Conservation (phyloP, 495 filamentous ascomycete genomes). For the Parathielavia hyrcaniae region DNA sequence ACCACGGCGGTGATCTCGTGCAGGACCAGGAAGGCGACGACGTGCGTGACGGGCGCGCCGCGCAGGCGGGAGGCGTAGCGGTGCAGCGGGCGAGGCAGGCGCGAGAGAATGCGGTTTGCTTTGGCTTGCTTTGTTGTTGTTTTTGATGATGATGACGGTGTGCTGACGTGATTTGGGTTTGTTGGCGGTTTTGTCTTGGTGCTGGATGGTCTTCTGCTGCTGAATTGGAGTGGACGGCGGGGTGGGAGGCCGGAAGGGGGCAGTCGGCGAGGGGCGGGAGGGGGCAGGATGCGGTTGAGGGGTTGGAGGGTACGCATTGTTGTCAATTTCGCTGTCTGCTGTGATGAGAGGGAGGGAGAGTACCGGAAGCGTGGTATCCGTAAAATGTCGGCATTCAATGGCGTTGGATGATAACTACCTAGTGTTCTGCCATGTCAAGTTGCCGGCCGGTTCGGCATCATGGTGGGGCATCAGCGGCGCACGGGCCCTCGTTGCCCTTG, state of each 20-base stretch:
- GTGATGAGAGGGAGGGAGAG: no score
- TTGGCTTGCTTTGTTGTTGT: neutral
- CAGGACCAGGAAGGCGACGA: slow-evolving; percentile 79
- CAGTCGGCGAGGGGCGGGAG: neutral
- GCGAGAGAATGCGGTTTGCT: slow-evolving; percentile 50
- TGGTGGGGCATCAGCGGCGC: neutral
- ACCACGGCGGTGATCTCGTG: slow-evolving; percentile 87
- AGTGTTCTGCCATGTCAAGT: no score
- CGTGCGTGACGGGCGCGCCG: slow-evolving; percentile 70
- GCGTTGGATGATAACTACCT: neutral
- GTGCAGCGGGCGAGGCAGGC: slow-evolving; percentile 52
- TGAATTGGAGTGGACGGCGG: neutral
- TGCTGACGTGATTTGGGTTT: neutral
- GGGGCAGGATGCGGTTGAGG: slow-evolving; percentile 2
- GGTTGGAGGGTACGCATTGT: neutral
- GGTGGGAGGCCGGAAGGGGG: neutral
- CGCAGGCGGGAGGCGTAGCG: slow-evolving; percentile 61
- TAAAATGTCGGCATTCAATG: neutral
- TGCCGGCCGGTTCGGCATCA: no score
- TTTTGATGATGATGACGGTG: neutral
- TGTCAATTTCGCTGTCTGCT: no score
- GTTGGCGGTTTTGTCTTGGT: neutral
- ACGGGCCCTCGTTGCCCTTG: slow-evolving; percentile 3
- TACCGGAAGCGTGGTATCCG: neutral
- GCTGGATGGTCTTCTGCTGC: slow-evolving; percentile 1